Conservation (phyloP, 2,329 filamentous ascomycete species). For the Dactylellina cionopaga region DNA sequence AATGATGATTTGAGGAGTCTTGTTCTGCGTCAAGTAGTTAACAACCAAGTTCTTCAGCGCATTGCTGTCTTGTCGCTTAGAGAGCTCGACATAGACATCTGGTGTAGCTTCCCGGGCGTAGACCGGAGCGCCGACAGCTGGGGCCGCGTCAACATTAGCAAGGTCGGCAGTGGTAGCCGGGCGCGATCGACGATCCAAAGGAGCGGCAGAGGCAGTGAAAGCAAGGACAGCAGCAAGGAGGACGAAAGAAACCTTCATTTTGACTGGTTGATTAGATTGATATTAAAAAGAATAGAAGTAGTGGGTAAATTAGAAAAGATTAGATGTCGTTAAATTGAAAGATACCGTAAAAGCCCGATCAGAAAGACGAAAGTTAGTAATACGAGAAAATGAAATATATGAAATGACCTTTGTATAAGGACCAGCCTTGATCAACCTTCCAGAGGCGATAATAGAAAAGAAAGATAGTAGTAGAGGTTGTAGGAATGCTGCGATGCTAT, state of each 20-base stretch:
- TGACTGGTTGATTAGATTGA: slow-evolving; percentile 1
- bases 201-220: slow-evolving; percentile 35
- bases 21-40: slow-evolving; percentile 22
- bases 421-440: slow-evolving; percentile 50
- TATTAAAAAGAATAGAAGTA: slow-evolving; percentile 15
- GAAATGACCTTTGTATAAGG: slow-evolving; percentile 11
- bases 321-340: slow-evolving; percentile 27
- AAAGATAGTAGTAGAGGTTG: slow-evolving; percentile 6
- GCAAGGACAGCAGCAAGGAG: slow-evolving; percentile 40
- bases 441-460: slow-evolving; percentile 45
- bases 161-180: slow-evolving; percentile 26
- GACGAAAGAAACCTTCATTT: slow-evolving; percentile 44
- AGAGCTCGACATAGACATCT: background rate
- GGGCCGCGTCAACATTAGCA: background rate
- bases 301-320: slow-evolving; percentile 15
- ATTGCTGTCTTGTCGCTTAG: slow-evolving; percentile 29
- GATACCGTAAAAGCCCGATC: slow-evolving; percentile 3
- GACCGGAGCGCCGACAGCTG: background rate
- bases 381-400: too few relatives aligned
- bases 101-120: background rate
- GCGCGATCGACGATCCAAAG: slow-evolving; percentile 21
- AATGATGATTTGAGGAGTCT: slow-evolving; percentile 25
- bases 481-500: slow-evolving; percentile 17
- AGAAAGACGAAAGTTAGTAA: too few relatives aligned
- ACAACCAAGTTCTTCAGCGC: slow-evolving; percentile 31